Evolutionary conservation across 345 rosid species (phyloP).

Genomic region (Populus tremula): DNA sequence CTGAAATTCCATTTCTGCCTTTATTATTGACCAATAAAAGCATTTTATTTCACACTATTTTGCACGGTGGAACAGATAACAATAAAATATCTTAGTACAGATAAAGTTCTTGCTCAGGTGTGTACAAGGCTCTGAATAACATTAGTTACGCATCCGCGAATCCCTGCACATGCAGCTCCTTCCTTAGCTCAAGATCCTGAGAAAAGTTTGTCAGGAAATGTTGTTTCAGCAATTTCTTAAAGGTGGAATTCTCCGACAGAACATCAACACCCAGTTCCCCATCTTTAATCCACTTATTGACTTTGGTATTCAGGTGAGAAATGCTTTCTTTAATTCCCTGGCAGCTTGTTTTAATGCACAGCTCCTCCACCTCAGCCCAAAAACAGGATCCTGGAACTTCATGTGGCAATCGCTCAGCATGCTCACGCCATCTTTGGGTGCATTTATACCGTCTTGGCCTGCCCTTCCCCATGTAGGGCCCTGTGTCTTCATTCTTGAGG

Average conservation of each 20-base stretch:
- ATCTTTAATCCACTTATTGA: conserved; percentile 32
- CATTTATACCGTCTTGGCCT: conserved; percentile 65
- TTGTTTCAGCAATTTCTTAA: conserved; percentile 43
- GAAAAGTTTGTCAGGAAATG: conserved; percentile 23
- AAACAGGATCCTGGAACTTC: conserved; percentile 52
- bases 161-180: neutral
- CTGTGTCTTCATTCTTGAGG: conserved; percentile 75
- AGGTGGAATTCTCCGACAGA: conserved; percentile 47
- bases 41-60: no score
- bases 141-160: neutral
- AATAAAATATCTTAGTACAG: neutral
- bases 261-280: conserved; percentile 32
- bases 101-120: neutral
- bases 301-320: conserved; percentile 13
- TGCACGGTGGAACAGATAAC: no score
- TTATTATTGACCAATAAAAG: no score
- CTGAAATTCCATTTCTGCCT: no score
- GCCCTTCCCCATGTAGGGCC: conserved; percentile 55
- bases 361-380: conserved; percentile 87
- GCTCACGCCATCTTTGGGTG: conserved; percentile 66
- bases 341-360: conserved; percentile 13
- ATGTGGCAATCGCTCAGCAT: conserved; percentile 15
- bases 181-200: conserved; percentile 13
- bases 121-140: neutral
- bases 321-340: conserved; percentile 12